Conservation (phyloP, 2,329 filamentous ascomycete species). For the Elsinoe perseae region DNA sequence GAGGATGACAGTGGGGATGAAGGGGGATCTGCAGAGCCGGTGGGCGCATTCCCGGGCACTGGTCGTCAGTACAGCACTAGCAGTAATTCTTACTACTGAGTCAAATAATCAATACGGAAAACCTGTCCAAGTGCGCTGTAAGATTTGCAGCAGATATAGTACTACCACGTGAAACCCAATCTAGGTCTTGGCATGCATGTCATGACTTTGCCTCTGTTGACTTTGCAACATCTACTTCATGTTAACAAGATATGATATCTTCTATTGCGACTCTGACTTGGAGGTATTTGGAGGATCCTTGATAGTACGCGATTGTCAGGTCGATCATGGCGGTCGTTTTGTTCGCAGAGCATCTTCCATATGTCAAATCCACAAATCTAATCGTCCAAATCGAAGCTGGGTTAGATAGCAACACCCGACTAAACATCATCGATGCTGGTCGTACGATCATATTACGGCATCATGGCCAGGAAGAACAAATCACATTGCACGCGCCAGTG, state of each 20-base stretch:
- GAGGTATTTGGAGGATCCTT: too few relatives aligned
- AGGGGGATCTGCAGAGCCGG: slow-evolving; percentile 29
- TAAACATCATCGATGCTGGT: neutral
- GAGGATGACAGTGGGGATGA: slow-evolving; percentile 42
- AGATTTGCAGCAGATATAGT: neutral
- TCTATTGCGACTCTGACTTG: too few relatives aligned
- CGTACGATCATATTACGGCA: neutral
- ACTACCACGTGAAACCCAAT: neutral
- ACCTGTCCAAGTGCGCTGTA: neutral
- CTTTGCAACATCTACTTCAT: neutral
- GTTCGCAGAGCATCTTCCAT: slow-evolving; percentile 12
- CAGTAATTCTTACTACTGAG: slow-evolving; percentile 12
- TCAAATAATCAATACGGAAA: neutral
- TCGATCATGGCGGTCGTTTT: neutral
- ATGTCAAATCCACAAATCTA: slow-evolving; percentile 12
- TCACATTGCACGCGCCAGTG: neutral
- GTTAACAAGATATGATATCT: too few relatives aligned
- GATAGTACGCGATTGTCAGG: too few relatives aligned
- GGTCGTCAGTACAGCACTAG: slow-evolving; percentile 32
- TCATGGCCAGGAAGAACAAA: slow-evolving; percentile 3
- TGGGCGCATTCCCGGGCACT: slow-evolving; percentile 47
- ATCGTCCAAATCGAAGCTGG: slow-evolving; percentile 9
- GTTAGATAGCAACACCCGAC: slow-evolving; percentile 2
- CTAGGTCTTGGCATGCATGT: neutral
- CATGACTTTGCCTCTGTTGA: slow-evolving; percentile 1